Base-by-base conservation (phyloP, 2,329 filamentous ascomycete genomes). In the Ceratocystis cubensis region DNA sequence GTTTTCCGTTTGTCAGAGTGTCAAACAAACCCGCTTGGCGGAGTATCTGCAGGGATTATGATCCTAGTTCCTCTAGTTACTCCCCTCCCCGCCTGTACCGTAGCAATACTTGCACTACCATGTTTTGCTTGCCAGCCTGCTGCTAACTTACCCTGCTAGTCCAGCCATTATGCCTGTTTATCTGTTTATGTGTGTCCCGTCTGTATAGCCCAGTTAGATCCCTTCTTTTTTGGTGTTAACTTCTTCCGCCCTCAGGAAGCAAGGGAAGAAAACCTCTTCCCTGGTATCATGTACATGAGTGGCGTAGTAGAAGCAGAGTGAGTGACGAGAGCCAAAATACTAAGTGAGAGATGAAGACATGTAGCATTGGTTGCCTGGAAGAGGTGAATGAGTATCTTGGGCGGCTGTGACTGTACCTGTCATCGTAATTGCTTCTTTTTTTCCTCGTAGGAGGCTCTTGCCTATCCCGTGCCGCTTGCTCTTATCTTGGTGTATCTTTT, bases 1-100 rank as follows among this genome's bases (percentile, higher is more conserved):
- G 48, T 53, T 53, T 53, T 15, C 48, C 48, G 48, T 53, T 53
- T 53, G 48, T 53, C 22, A 53, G 48, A 15, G 48, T 53, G 48
- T 53, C 48, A 53, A 53, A 28, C 57, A 44, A 44, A 61, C 30
- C n/a, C 28, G 57, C 64, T 56, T 61, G 37, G 67, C n/a, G 53
- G 61, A 20, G 61, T 33, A 37, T 37, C 22, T 37, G 50, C 70
- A 70, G 70, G 70, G 69, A 66, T 65, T 66, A 62, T 45, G 48
- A 53, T 28, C 48, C 48, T 15, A 28, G 25, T 15, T 41, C 15
- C 37, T 41, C 13, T 13, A 28, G 48, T 25, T 53, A 53, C 48
- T 53, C 48, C 48, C 22, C 48, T 53, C 48, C 48, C 10, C 48
- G 22, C 48, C 48, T 53, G 48, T 6, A 25, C 48, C 48, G 22